Conservation (phyloP, 2,329 filamentous ascomycete species). For the Pseudogymnoascus destructans region DNA sequence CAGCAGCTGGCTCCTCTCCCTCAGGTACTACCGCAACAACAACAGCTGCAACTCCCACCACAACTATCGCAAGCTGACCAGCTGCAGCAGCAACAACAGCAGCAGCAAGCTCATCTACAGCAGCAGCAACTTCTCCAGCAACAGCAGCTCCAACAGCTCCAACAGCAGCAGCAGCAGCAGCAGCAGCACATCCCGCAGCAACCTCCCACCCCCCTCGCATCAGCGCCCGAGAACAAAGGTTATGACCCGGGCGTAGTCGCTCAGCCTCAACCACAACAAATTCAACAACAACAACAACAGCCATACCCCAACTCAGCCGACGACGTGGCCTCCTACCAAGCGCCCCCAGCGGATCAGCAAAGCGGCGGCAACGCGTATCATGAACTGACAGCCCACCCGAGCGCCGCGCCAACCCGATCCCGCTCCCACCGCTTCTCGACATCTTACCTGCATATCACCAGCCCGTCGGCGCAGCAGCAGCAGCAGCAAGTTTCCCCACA, state of each 20-base stretch:
- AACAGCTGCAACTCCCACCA: conserved; percentile 11
- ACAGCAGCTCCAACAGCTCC: conserved; percentile 21
- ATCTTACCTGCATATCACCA: conserved; percentile 13
- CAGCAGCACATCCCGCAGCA: conserved; percentile 10
- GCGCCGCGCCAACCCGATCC: conserved; percentile 19
- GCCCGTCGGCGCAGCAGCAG: conserved; percentile 12
- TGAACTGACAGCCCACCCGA: conserved; percentile 10
- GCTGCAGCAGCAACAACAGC: conserved; percentile 12
- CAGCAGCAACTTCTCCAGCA: conserved; percentile 23
- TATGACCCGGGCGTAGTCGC: conserved; percentile 16
- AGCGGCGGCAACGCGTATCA: conserved; percentile 14
- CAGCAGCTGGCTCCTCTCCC: conserved; percentile 20
- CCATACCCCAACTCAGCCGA: background rate
- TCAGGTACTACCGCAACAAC: conserved; percentile 11
- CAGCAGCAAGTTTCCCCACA: conserved; percentile 11
- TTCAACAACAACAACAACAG: background rate
- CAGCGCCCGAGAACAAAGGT: conserved; percentile 19
- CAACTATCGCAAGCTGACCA: conserved; percentile 12
- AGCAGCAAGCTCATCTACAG: conserved; percentile 13
- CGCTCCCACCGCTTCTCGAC: conserved; percentile 20
- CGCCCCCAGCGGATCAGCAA: conserved; percentile 1
- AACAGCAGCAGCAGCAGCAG: conserved; percentile 20
- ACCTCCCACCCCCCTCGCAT: background rate
- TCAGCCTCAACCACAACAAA: conserved; percentile 18
- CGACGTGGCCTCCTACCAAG: background rate